Percentiles rank a stretch among this genome's conserved stretches.
Conservation (phyloP, 1,284 basidiomycete species). For the Ceratobasidium sp. region DNA sequence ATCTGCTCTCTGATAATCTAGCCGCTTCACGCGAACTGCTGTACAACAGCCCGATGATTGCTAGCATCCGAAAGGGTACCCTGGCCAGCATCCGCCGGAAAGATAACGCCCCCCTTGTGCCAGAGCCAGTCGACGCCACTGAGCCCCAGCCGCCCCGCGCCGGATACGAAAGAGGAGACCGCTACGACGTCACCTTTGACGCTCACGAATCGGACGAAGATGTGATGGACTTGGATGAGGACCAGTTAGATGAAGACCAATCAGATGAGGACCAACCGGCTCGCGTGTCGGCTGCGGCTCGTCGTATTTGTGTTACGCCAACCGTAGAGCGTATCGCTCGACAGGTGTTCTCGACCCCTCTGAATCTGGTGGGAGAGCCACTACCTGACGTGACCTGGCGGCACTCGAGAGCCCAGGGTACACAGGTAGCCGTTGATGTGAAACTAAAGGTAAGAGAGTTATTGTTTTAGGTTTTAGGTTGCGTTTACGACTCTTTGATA, state of each 20-base stretch:
- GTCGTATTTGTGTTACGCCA: slow-evolving; percentile 30
- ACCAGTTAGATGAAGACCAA: slow-evolving; percentile 18
- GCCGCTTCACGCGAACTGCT: background rate
- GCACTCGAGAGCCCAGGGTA: slow-evolving; percentile 11
- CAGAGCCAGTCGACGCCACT: background rate
- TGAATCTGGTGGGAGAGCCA: slow-evolving; percentile 18
- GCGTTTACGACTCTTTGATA: background rate
- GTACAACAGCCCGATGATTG: slow-evolving; percentile 7
- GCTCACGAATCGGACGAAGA: slow-evolving; percentile 24
- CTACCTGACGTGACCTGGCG: slow-evolving; percentile 38
- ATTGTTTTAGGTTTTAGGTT: background rate
- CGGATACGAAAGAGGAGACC: background rate
- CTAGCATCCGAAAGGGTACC: slow-evolving; percentile 4
- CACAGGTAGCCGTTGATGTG: background rate
- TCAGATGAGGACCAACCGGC: background rate
- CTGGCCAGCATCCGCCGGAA: slow-evolving; percentile 21
- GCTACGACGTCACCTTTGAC: slow-evolving; percentile 14
- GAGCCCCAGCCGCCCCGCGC: background rate
- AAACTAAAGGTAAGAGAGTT: slow-evolving; percentile 19
- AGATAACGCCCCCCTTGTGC: background rate
- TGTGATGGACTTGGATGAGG: background rate
- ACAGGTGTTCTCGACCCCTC: background rate
- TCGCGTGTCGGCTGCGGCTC: background rate
- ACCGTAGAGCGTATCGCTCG: slow-evolving; percentile 21
- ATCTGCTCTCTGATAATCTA: too few species aligned